phyloP scores from a whole-genome alignment of 129 eudicot species.

The carrot (Daucus carota) region DNA sequence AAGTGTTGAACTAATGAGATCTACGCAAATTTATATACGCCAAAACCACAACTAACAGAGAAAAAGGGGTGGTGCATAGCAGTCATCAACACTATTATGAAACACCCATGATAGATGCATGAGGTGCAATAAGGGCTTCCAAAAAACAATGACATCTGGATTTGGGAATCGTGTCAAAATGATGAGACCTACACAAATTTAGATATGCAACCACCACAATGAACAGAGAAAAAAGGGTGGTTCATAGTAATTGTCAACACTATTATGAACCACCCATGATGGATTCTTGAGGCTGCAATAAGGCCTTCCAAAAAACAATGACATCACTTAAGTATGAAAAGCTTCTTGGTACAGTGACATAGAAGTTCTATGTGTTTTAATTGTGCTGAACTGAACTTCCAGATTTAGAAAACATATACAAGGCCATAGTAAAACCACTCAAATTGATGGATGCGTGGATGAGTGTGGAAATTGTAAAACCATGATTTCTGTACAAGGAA shows the following conservation, averaged over 20 bases:
- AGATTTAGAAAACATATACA: background rate
- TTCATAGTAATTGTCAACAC: background rate
- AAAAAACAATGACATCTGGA: constrained; percentile 6
- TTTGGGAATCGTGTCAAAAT: background rate
- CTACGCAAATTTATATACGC: background rate
- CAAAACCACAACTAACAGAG: background rate
- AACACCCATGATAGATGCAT: background rate
- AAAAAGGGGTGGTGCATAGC: background rate
- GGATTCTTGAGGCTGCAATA: background rate
- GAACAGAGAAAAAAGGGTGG: background rate
- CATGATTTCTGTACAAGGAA: background rate
- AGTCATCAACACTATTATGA: background rate
- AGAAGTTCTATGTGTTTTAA: background rate
- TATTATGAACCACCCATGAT: background rate
- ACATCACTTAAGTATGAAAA: background rate
- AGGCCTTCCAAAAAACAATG: background rate
- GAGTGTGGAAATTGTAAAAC: background rate
- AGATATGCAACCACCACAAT: background rate
- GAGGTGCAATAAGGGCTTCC: background rate
- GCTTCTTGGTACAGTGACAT: background rate
- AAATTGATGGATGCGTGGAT: background rate
- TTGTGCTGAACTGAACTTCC: background rate
- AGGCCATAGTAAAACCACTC: background rate
- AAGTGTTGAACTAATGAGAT: background rate
- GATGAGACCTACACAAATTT: background rate